A percentile compares a stretch with the other conserved stretches of the same genome.
phyloP scores from a whole-genome alignment of 768 basidiomycete genomes.

The Pleurotus sapidus region DNA sequence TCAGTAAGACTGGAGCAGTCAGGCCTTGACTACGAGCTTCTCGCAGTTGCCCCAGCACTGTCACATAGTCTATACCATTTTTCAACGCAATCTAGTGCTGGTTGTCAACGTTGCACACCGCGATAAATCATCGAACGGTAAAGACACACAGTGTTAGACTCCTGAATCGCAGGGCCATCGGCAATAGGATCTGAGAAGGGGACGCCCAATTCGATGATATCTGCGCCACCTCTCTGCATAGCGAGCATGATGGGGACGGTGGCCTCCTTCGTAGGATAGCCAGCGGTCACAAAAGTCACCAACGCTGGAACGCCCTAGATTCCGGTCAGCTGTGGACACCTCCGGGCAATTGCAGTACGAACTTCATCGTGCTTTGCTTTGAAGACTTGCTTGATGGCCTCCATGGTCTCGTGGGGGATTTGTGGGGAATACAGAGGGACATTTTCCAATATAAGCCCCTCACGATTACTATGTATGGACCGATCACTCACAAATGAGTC shows the following conservation, averaged over 20 bases:
- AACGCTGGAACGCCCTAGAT: slow-evolving; percentile 57
- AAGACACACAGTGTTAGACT: slow-evolving; percentile 79
- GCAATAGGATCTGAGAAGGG: slow-evolving; percentile 97
- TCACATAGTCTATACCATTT: slow-evolving; percentile 74
- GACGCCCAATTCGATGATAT: slow-evolving; percentile 93
- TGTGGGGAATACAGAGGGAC: neutral
- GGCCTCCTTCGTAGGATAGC: slow-evolving; percentile 75
- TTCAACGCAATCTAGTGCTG: slow-evolving; percentile 72
- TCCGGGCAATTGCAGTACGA: slow-evolving; percentile 2
- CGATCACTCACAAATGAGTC: neutral
- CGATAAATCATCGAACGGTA: neutral
- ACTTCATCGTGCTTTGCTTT: slow-evolving; percentile 61
- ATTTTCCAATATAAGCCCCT: neutral
- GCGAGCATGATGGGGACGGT: slow-evolving; percentile 88
- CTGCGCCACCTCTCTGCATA: slow-evolving; percentile 91
- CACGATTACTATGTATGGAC: neutral
- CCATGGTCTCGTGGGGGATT: slow-evolving; percentile 44
- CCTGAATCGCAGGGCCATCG: slow-evolving; percentile 93
- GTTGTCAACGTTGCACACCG: slow-evolving; percentile 8
- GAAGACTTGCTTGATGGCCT: slow-evolving; percentile 69
- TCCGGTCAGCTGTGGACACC: neutral
- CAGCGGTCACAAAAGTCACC: slow-evolving; percentile 92
- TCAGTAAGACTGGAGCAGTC: slow-evolving; percentile 83
- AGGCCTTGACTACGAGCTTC: slow-evolving; percentile 84
- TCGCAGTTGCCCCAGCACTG: slow-evolving; percentile 69